Evolutionary conservation across 2,329 filamentous ascomycete genomes (phyloP), one percentile per base, ranked within the genome.

Genomic region (Trichoderma lentiforme): DNA sequence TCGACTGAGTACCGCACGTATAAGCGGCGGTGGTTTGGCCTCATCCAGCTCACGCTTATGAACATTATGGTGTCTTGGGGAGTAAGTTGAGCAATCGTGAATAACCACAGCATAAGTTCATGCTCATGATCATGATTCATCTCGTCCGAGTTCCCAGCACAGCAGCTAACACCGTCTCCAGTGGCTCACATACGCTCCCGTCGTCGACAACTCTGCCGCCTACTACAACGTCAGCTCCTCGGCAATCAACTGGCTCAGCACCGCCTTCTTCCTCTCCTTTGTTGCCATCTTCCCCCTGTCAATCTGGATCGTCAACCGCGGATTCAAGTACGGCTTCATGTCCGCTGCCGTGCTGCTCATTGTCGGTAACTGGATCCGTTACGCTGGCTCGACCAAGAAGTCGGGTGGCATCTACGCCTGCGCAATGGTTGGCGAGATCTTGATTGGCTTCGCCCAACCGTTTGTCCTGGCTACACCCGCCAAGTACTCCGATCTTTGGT

Each of bases 61-160:
- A 99, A 98, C 80, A 91, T 98, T 71, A 89, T 98, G 73, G 92
- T 97, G 56, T 97, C 93, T 78, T 98, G 95, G 95, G 94, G 97
- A 88, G 93, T 96, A 87, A 86, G 93, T 90, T 34, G 30, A 24
- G 30, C 47, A 34, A n/a, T 34, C 1, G 15, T 12, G 57, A 6
- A 3, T n/a, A n/a, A n/a, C n/a, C n/a, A n/a, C n/a, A n/a, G n/a
- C n/a, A n/a, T n/a, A n/a, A n/a, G n/a, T 14, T 32, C 66, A 21
- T 26, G 12, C 2, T 32, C 26, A 32, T 61, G 9, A 15, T 18
- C 24, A 15, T 62, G 11, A 12, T 14, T 11, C 2, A 15, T 39
- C 18, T 39, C 26, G 5, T 28, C 36, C 8, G 4, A 18, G 15
- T 9, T 21, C 15, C 14, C 6, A 15, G 14, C 4, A n/a, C 15